These are phyloP conservation scores for Xylaria nigripes DNA, from an alignment of 495 filamentous ascomycete genomes.

Conservation along the genomic window DNA sequence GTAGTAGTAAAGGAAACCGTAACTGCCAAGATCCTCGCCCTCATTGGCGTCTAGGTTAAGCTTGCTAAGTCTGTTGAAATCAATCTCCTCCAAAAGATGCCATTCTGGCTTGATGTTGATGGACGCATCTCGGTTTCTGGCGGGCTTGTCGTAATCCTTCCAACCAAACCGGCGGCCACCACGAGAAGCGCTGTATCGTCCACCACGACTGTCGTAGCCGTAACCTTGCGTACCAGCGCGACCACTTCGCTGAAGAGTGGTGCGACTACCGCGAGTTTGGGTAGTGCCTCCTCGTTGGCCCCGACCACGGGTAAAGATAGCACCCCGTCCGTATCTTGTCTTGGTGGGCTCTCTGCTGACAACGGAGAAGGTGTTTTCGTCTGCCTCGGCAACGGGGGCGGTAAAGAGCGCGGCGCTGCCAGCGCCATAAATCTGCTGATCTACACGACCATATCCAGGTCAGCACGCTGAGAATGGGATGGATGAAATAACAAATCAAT, in stretches of 20 bases:
- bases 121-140: constrained; percentile 89
- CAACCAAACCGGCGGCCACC: constrained; percentile 90
- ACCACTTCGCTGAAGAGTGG: constrained; percentile 39
- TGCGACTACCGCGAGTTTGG: constrained; percentile 59
- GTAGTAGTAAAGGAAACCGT: constrained; percentile 97
- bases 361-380: constrained; percentile 95
- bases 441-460: constrained; percentile 36
- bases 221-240: constrained; percentile 36
- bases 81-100: constrained; percentile 94
- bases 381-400: constrained; percentile 73
- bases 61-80: constrained; percentile 90
- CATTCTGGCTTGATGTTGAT: constrained; percentile 92
- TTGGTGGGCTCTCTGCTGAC: constrained; percentile 84
- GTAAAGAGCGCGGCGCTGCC: constrained; percentile 81
- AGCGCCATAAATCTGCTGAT: constrained; percentile 94
- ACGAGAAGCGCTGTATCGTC: constrained; percentile 45
- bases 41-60: constrained; percentile 89
- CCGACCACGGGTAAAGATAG: constrained; percentile 79
- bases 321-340: constrained; percentile 80
- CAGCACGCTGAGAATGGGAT: constrained; percentile 1
- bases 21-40: constrained; percentile 88
- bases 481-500: not conserved
- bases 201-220: constrained; percentile 58
- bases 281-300: constrained; percentile 66
- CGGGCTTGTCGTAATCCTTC: constrained; percentile 98